Evolutionary conservation across 345 rosid species (phyloP), one percentile per base, ranked within the genome.

Genomic region (Euphorbia pulcherrima): DNA sequence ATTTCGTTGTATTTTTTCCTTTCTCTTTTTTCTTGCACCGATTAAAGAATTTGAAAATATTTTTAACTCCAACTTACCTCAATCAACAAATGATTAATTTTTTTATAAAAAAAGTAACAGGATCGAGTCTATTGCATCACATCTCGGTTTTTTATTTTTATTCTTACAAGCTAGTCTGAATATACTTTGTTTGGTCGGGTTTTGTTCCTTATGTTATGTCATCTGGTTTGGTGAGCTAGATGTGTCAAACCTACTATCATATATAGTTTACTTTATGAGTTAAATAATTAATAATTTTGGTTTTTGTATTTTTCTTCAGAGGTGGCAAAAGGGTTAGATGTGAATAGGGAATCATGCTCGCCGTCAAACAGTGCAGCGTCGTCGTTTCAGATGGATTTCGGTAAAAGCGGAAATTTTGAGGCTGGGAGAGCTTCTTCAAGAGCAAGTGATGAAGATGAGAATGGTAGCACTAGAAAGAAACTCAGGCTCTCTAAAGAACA

Each of bases 401-500:
- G 65, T 37, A 83, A 80, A 37, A 68, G 77, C 27, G 74, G 80
- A 58, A 89, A 75, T 67, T 82, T 81, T 4, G 79, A 72, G 28
- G 87, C 77, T 59, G 80, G 70, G 8, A 79, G 90, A 78, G 87
- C 85, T 20, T 76, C 86, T 73, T 83, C 92, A 16, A 83, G 95
- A 79, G 88, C 88, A 0, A 88, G 93, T 62, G 97, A 78, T 14
- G 97, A 90, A 40, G 98, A 90, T 16, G 99, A 94, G 27, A 91
- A 89, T 67, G 95, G 96, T 16, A 77, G 75, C 48, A 82, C 90
- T 17, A 78, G 97, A 80, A 94, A 94, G 85, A 93, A 93, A 78
- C 96, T 93, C 30, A 86, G 97, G 69, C 90, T 93, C 21, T 87
- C 98, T 21, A 88, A 90, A 60, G 88, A 90, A 50, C 97, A 90